phyloP scores from a whole-genome alignment of 2,329 filamentous ascomycete genomes.

The Sphaerulina populicola region DNA sequence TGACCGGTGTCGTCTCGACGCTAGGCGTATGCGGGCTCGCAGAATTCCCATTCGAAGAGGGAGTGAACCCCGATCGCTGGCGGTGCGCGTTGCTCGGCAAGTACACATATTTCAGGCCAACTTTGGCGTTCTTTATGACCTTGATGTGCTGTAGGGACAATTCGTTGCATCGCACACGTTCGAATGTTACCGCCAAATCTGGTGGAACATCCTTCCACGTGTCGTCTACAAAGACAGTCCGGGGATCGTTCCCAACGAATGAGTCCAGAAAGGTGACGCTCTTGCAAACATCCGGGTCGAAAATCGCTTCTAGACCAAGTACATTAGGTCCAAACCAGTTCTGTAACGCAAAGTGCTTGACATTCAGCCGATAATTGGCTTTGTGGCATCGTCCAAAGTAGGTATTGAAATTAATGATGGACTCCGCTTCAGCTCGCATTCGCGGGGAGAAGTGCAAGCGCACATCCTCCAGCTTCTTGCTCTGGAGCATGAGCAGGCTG shows the following conservation, averaged over 20 bases:
- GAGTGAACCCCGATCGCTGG: slow-evolving; percentile 18
- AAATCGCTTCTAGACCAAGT: slow-evolving; percentile 39
- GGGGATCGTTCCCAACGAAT: slow-evolving; percentile 41
- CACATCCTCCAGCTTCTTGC: slow-evolving; percentile 48
- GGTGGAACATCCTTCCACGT: slow-evolving; percentile 40
- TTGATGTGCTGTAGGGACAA: slow-evolving; percentile 26
- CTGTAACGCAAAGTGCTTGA: slow-evolving; percentile 48
- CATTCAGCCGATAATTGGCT: slow-evolving; percentile 38
- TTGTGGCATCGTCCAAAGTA: slow-evolving; percentile 50
- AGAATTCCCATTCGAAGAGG: slow-evolving; percentile 1
- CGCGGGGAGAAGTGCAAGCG: slow-evolving; percentile 54
- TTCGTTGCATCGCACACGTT: slow-evolving; percentile 22
- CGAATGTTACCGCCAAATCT: slow-evolving; percentile 16
- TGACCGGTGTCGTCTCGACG: background rate
- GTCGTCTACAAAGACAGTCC: slow-evolving; percentile 47
- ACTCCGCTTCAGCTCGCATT: slow-evolving; percentile 52
- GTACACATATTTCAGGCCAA: slow-evolving; percentile 37
- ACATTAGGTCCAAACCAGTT: slow-evolving; percentile 51
- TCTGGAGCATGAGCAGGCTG: slow-evolving; percentile 47
- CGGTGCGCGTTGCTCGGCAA: slow-evolving; percentile 33
- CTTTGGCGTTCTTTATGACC: slow-evolving; percentile 30
- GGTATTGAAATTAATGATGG: slow-evolving; percentile 46
- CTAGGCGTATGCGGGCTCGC: slow-evolving; percentile 23
- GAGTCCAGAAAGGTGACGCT: slow-evolving; percentile 49
- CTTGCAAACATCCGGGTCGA: slow-evolving; percentile 38